Evolutionary conservation across 768 basidiomycete species (phyloP), one percentile per base, ranked within the genome.

Genomic region (Hortiboletus campestris): DNA sequence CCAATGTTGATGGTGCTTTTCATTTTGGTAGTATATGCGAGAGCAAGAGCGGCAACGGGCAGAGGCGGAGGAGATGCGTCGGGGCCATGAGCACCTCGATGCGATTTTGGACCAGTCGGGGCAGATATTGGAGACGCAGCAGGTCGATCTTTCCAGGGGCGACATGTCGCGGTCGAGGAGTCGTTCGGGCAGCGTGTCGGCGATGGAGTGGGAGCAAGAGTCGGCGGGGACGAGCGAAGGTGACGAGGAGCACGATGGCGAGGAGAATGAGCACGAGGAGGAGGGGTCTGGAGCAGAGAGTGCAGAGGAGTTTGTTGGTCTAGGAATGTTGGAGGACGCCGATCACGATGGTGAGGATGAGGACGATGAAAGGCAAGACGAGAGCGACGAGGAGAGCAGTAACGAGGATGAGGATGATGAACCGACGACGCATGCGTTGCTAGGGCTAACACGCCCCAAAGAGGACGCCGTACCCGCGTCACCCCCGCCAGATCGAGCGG

Each of bases 81-180:
- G 85, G 6, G 92, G 94, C 0, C 88, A 88, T 57, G 84, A 87
- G 59, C 94, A 97, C 72, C 79, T 98, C 20, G 90, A 95, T 68
- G 91, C 88, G 5, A 91, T 98, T 59, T 76, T 98, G 44, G 84
- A 93, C 71, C 89, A 95, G 64, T 95, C 92, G 35, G 90, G 90
- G 0, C 85, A 88, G 46, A 84, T 96, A 53, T 74, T 97, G 56
- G 87, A 89, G 64, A 88, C 91, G 2, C 95, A 96, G 64, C 85
- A 89, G 44, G 78, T 80, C 1, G 89, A 90, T 62, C 72, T 94
- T 43, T 74, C 75, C 1, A 77, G 79, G 47, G 78, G 77, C 9
- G 81, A 79, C 46, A 50, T 71, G n/a, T 75, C 72, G 31, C 64
- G 72, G 17, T 77, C 78, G 17, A 74, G 77, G 25, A 91, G 86